phyloP scores from a whole-genome alignment of 2,329 filamentous ascomycete species.

The Colletotrichum tabaci region DNA sequence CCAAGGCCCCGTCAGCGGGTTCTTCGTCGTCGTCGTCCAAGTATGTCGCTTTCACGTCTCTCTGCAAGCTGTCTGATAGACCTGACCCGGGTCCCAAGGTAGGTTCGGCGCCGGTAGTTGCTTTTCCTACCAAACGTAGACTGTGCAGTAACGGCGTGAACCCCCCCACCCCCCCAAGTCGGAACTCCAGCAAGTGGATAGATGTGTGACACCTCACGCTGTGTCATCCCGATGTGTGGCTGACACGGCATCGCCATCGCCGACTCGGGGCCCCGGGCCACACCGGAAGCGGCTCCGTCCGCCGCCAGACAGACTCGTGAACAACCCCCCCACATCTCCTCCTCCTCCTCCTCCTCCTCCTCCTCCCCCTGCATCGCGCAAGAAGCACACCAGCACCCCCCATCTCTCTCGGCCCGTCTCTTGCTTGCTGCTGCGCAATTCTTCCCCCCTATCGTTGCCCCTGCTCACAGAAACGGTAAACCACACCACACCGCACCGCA shows the following conservation, averaged over 20 bases:
- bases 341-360: neutral
- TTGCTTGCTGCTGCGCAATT: neutral
- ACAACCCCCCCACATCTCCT: neutral
- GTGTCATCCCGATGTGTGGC: neutral
- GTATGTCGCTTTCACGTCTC: too few relatives aligned
- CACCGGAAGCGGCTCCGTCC: slow-evolving; percentile 34
- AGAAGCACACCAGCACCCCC: neutral
- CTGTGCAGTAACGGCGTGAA: neutral
- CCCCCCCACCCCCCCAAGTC: too few relatives aligned
- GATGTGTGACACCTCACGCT: neutral
- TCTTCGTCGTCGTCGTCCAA: neutral
- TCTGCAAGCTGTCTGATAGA: neutral
- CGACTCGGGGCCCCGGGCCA: slow-evolving; percentile 1
- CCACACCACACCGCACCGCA: too few relatives aligned
- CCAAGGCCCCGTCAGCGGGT: too few relatives aligned
- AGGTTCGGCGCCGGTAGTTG: slow-evolving; percentile 25
- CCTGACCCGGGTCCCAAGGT: neutral
- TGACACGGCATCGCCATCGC: neutral
- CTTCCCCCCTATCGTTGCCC: neutral
- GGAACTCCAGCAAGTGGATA: too few relatives aligned
- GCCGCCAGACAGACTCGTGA: slow-evolving; percentile 10
- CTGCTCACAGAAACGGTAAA: neutral
- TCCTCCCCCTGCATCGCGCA: neutral
- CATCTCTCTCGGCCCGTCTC: neutral
- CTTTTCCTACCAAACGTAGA: neutral